Percentiles rank a stretch among this genome's conserved stretches.
phyloP scores from a whole-genome alignment of 1,284 basidiomycete species.

The Papiliotrema flavescens region DNA sequence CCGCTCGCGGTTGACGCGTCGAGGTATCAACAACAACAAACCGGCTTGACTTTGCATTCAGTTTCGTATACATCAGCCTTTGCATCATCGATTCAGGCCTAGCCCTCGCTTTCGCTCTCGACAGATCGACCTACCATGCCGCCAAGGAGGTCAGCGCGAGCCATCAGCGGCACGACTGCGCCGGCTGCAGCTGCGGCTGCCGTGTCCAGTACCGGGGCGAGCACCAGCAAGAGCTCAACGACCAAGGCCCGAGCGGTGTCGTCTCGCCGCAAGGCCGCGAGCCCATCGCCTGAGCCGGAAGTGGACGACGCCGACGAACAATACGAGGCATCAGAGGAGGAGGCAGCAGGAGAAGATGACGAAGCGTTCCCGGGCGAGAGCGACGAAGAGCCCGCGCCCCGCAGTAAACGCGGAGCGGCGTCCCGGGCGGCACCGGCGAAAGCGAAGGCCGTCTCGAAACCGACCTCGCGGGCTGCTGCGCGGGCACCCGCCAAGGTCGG shows the following conservation, averaged over 20 bases:
- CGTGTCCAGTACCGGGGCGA: neutral
- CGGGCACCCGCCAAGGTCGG: neutral
- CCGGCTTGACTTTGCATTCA: no score
- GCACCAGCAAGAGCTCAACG: neutral
- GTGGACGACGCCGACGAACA: conserved; percentile 2
- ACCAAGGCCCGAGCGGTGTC: neutral
- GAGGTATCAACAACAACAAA: neutral
- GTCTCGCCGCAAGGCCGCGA: neutral
- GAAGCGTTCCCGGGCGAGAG: conserved; percentile 13
- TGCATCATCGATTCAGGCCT: no score
- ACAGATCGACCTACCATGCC: neutral
- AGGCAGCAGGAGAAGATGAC: conserved; percentile 8
- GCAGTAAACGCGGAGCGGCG: no score
- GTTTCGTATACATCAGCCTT: no score
- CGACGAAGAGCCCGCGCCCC: conserved; percentile 1
- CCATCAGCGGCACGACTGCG: neutral
- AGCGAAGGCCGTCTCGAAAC: neutral
- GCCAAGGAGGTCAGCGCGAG: neutral
- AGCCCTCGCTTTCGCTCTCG: no score
- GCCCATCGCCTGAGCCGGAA: neutral
- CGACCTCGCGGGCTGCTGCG: neutral
- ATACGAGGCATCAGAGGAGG: no score
- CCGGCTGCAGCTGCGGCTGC: neutral
- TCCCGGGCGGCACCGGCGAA: no score
- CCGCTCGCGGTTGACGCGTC: neutral